phyloP scores from a whole-genome alignment of 768 basidiomycete species.

The Psilocybe subaeruginosa region DNA sequence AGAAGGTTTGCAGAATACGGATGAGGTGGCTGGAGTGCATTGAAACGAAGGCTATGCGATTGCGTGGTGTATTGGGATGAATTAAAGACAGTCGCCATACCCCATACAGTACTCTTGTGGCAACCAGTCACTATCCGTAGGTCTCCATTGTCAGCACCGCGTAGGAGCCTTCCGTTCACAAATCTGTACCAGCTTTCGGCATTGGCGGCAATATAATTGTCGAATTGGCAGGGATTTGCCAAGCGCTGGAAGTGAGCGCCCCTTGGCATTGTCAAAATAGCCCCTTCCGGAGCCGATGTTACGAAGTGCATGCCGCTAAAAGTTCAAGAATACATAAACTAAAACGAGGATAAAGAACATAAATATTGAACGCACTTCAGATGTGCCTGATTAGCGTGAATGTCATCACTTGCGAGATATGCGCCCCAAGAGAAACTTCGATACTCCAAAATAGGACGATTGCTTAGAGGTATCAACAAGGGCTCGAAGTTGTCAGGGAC shows the following conservation, averaged over 20 bases:
- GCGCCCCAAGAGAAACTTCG: slow-evolving; percentile 5
- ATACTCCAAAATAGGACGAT: slow-evolving; percentile 5
- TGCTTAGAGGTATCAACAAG: not conserved
- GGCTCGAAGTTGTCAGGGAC: slow-evolving; percentile 27
- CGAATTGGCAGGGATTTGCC: slow-evolving; percentile 7
- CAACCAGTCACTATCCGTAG: slow-evolving; percentile 28
- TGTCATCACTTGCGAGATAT: slow-evolving; percentile 13
- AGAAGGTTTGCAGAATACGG: not conserved
- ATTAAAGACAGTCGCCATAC: slow-evolving; percentile 21
- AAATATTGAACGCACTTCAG: not conserved
- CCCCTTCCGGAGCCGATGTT: slow-evolving; percentile 15
- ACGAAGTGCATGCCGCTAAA: slow-evolving; percentile 10
- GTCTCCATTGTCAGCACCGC: slow-evolving; percentile 23
- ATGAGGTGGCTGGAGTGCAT: not conserved
- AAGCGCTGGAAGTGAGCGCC: slow-evolving; percentile 16
- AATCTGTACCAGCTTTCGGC: slow-evolving; percentile 20
- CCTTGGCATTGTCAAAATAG: slow-evolving; percentile 20
- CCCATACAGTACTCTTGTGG: slow-evolving; percentile 27
- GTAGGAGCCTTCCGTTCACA: slow-evolving; percentile 14
- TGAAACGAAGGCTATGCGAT: slow-evolving; percentile 1
- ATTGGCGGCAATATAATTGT: slow-evolving; percentile 12
- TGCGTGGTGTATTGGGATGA: not conserved
- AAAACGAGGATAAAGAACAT: not conserved
- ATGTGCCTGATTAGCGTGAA: slow-evolving; percentile 5
- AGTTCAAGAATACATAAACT: too few relatives aligned